Conservation (phyloP, 305 asterid genomes). For the Fraxinus angustifolia region DNA sequence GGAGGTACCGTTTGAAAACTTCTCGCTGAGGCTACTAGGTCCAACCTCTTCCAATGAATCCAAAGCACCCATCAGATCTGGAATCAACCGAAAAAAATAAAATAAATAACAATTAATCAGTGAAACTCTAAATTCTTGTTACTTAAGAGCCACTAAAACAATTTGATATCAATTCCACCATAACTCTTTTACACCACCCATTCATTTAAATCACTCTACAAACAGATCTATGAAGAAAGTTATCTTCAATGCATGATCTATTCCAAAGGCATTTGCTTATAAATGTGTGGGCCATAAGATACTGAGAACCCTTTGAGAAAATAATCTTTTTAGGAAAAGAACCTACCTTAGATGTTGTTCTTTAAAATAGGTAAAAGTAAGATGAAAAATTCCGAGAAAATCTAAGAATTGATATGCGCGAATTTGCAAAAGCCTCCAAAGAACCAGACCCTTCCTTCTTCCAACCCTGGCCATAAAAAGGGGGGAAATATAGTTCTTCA, state of each 20-base stretch:
- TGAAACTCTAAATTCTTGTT: neutral
- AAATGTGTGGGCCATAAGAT: neutral
- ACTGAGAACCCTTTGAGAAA: neutral
- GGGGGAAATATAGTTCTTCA: neutral
- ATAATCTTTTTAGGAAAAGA: neutral
- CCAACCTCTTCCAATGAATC: constrained; percentile 49
- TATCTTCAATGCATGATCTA: neutral
- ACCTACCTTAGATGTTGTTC: neutral
- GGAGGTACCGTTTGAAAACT: constrained; percentile 36
- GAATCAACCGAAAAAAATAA: neutral
- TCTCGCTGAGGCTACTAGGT: constrained; percentile 45
- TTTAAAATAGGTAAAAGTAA: neutral
- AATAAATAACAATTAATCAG: neutral
- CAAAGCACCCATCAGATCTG: constrained; percentile 44
- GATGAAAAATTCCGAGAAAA: neutral
- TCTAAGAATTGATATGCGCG: neutral
- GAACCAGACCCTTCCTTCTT: neutral
- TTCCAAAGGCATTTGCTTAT: neutral
- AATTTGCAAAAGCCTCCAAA: neutral
- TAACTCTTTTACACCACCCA: neutral
- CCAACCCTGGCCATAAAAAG: neutral
- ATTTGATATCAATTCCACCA: neutral
- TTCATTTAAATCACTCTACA: neutral
- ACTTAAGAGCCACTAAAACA: constrained; percentile 5
- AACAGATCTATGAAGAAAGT: neutral